phyloP scores from a whole-genome alignment of 371 early-diverging fungal species.

The Amoeboradix gromovi region DNA sequence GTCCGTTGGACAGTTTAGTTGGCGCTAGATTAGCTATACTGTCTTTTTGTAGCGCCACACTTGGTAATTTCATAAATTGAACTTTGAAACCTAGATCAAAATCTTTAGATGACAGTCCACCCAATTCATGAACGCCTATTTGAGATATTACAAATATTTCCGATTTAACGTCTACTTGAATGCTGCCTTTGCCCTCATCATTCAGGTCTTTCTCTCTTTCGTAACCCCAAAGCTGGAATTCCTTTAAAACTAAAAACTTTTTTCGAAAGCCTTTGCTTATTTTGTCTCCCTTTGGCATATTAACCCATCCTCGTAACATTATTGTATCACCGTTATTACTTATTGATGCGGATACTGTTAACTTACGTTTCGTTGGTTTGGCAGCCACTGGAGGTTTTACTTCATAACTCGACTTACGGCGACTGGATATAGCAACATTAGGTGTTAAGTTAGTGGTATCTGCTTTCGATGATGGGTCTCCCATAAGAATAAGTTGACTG shows the following conservation, averaged over 20 bases:
- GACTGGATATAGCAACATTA: neutral
- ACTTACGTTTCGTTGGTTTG: neutral
- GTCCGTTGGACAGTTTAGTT: neutral
- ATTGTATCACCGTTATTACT: neutral
- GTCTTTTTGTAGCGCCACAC: neutral
- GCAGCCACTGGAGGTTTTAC: neutral
- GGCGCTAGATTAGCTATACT: neutral
- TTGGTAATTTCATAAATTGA: neutral
- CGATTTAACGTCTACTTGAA: neutral
- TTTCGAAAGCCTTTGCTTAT: neutral
- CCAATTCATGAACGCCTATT: neutral
- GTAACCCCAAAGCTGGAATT: neutral
- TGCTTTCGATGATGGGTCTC: neutral
- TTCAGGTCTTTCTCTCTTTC: neutral
- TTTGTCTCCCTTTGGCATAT: neutral
- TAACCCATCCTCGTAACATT: neutral
- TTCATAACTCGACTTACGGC: neutral
- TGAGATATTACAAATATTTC: neutral
- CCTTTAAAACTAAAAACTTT: neutral
- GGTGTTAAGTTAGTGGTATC: neutral
- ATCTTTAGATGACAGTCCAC: neutral
- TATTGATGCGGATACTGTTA: neutral
- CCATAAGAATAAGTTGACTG: neutral
- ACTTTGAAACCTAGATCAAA: neutral
- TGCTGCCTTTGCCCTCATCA: neutral